Conservation (phyloP, 2,329 filamentous ascomycete genomes). For the Diplocarpon mali region DNA sequence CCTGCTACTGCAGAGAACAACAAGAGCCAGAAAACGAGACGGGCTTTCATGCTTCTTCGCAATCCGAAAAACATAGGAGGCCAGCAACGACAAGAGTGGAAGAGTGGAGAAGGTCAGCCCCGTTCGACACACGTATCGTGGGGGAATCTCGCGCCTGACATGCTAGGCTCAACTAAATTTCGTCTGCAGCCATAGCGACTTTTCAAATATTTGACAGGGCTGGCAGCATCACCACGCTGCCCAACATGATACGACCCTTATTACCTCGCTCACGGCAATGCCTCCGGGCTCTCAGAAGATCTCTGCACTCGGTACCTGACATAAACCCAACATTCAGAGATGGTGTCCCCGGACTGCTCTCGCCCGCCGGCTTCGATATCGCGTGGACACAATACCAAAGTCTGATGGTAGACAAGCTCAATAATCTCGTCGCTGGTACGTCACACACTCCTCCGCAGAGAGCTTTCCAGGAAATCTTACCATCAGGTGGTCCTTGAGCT, state of each 20-base stretch:
- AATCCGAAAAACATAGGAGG: not conserved
- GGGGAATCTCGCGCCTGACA: not conserved
- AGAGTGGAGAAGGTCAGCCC: not conserved
- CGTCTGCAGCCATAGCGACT: not conserved
- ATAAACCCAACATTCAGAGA: slow-evolving; percentile 36
- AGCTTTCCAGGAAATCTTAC: not conserved
- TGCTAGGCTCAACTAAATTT: slow-evolving; percentile 1
- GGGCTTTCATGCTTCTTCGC: slow-evolving; percentile 14
- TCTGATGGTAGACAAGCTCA: slow-evolving; percentile 64
- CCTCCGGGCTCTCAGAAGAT: slow-evolving; percentile 27
- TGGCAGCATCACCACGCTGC: slow-evolving; percentile 8
- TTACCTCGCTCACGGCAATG: slow-evolving; percentile 22
- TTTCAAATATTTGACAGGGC: not conserved
- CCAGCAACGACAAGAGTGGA: slow-evolving; percentile 6
- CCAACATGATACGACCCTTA: slow-evolving; percentile 26
- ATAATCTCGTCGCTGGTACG: slow-evolving; percentile 61
- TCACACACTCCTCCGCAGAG: slow-evolving; percentile 10
- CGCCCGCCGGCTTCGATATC: slow-evolving; percentile 55
- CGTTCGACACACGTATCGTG: too few relatives aligned
- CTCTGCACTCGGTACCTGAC: slow-evolving; percentile 37
- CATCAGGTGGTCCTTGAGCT: not conserved
- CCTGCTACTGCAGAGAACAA: slow-evolving; percentile 12
- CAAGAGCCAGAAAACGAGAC: slow-evolving; percentile 3
- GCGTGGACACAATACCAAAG: slow-evolving; percentile 78
- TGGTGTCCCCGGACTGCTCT: slow-evolving; percentile 61